Evolutionary conservation across 352 stramenopile genomes (phyloP).

Genomic region (Phytophthora syringae): DNA sequence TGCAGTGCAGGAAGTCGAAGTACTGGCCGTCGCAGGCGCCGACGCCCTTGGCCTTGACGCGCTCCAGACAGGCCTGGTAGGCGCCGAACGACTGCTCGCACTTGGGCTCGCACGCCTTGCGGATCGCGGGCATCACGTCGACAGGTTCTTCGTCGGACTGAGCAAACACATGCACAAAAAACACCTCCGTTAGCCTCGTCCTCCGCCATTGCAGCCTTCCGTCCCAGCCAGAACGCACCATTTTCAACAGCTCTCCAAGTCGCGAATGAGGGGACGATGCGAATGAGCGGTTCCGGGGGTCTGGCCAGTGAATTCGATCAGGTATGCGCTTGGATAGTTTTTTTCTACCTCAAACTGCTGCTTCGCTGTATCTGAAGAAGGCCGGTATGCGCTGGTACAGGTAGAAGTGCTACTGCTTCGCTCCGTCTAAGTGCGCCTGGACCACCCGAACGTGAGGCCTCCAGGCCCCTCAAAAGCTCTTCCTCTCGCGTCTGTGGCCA

Average conservation of each 20-base stretch:
- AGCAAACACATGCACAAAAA: neutral
- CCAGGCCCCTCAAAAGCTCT: slow-evolving; percentile 25
- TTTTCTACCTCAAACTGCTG: no score
- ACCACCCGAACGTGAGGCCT: slow-evolving; percentile 23
- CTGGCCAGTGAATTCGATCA: neutral
- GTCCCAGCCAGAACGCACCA: slow-evolving; percentile 21
- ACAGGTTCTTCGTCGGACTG: slow-evolving; percentile 91
- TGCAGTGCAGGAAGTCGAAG: slow-evolving; percentile 95
- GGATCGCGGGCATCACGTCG: slow-evolving; percentile 93
- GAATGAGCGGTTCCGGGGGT: slow-evolving; percentile 23
- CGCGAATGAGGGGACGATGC: slow-evolving; percentile 9
- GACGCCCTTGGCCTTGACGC: slow-evolving; percentile 92
- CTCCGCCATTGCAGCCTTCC: neutral
- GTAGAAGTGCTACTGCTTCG: neutral
- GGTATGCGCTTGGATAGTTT: neutral
- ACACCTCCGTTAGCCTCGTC: neutral
- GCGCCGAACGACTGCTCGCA: slow-evolving; percentile 86
- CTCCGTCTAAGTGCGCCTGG: slow-evolving; percentile 1
- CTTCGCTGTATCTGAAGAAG: no score
- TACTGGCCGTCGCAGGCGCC: slow-evolving; percentile 95
- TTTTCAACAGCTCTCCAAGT: slow-evolving; percentile 26
- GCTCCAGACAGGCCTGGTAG: slow-evolving; percentile 93
- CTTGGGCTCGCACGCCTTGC: slow-evolving; percentile 92
- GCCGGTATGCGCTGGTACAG: neutral
- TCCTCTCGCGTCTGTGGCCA: slow-evolving; percentile 31